These are phyloP conservation scores for Apium graveolens DNA, from an alignment of 129 eudicot species.

Conservation along the genomic window DNA sequence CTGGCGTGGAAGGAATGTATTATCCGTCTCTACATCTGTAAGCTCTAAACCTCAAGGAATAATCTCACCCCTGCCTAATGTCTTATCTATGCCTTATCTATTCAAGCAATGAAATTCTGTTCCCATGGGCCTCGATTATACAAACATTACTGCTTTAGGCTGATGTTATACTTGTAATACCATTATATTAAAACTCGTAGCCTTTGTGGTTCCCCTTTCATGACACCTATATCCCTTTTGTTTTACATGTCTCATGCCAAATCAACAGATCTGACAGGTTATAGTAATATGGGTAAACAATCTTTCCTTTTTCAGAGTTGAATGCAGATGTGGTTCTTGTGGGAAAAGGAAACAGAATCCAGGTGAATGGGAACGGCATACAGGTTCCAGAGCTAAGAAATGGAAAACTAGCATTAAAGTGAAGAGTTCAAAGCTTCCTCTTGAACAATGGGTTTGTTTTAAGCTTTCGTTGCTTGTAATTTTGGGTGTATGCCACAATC, in stretches of 20 bases:
- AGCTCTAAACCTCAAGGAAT: slow-evolving; percentile 17
- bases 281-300: too few species aligned
- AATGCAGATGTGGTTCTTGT: slow-evolving; percentile 86
- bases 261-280: neutral
- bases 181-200: neutral
- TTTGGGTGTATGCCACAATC: neutral
- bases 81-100: neutral
- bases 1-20: slow-evolving; percentile 72
- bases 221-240: neutral
- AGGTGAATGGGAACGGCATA: slow-evolving; percentile 87
- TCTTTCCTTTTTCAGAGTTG: slow-evolving; percentile 44
- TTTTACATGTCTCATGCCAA: neutral
- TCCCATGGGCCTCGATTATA: neutral
- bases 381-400: slow-evolving; percentile 79
- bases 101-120: neutral
- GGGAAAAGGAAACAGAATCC: slow-evolving; percentile 58
- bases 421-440: slow-evolving; percentile 48
- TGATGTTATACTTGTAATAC: neutral
- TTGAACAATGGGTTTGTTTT: slow-evolving; percentile 64
- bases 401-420: slow-evolving; percentile 83
- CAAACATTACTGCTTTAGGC: neutral
- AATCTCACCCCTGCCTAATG: too few species aligned
- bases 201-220: neutral
- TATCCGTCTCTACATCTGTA: slow-evolving; percentile 66
- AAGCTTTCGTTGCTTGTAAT: neutral